Conservation (phyloP, 441 rosid genomes). For the Sinapis alba region DNA sequence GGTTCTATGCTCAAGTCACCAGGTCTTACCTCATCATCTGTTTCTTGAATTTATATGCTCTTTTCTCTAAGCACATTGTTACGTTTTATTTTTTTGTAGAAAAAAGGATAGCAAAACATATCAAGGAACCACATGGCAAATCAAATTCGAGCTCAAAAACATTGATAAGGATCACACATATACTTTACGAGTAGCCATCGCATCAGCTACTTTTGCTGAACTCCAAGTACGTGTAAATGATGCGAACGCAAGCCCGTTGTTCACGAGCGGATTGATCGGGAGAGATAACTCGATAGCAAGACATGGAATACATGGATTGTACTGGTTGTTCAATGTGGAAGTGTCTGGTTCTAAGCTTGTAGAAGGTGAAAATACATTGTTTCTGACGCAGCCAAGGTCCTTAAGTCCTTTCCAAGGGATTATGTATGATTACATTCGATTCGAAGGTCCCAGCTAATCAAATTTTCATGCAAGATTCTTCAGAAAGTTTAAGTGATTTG, state of each 20-base stretch:
- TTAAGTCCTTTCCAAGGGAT: conserved; percentile 57
- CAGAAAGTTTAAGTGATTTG: background rate
- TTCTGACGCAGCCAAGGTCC: conserved; percentile 49
- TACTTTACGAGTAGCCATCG: conserved; percentile 59
- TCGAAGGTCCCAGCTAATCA: conserved; percentile 50
- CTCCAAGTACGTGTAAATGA: conserved; percentile 65
- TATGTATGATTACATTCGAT: conserved; percentile 62
- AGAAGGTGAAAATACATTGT: conserved; percentile 50
- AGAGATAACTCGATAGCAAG: conserved; percentile 65
- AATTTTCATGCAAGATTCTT: background rate
- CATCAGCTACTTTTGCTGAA: conserved; percentile 60
- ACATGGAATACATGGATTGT: conserved; percentile 62
- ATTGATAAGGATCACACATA: conserved; percentile 41
- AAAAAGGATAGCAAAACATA: conserved; percentile 47
- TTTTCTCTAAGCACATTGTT: conserved; percentile 12
- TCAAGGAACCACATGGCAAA: conserved; percentile 68
- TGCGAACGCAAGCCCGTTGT: conserved; percentile 39
- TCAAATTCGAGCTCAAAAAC: conserved; percentile 51
- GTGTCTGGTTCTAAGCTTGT: conserved; percentile 45
- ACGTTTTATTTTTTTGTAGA: conserved; percentile 33
- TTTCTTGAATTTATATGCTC: conserved; percentile 1
- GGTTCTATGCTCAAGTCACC: conserved; percentile 43
- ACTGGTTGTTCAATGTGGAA: conserved; percentile 53
- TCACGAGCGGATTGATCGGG: conserved; percentile 56
- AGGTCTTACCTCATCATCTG: conserved; percentile 22